phyloP scores from a whole-genome alignment of 305 asterid species.

The Solanum hybrid region DNA sequence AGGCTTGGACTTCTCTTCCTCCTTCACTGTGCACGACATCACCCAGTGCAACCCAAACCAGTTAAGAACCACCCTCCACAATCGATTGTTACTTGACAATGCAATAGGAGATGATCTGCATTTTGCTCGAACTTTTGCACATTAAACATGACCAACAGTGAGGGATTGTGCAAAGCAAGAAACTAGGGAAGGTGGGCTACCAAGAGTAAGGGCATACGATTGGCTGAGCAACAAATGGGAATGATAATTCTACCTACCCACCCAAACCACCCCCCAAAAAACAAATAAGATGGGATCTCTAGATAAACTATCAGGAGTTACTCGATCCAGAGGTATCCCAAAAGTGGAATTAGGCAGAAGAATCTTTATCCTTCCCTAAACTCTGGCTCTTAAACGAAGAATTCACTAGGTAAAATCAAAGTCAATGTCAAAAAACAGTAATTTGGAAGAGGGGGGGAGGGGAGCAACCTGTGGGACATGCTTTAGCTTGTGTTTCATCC shows the following conservation, averaged over 20 bases:
- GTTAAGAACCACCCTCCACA: not conserved
- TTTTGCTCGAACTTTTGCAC: not conserved
- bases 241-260: not conserved
- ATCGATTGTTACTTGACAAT: not conserved
- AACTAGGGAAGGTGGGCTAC: not conserved
- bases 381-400: not conserved
- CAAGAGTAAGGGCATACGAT: not conserved
- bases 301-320: not conserved
- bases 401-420: not conserved
- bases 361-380: not conserved
- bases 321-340: not conserved
- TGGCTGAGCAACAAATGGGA: not conserved
- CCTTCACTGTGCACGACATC: not conserved
- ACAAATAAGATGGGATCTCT: not conserved
- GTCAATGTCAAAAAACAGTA: not conserved
- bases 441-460: slow-evolving; percentile 43
- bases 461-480: slow-evolving; percentile 72
- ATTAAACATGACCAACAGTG: not conserved
- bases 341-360: not conserved
- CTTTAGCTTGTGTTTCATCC: slow-evolving; percentile 97
- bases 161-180: not conserved
- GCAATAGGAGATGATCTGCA: not conserved
- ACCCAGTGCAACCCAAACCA: not conserved
- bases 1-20: not conserved
- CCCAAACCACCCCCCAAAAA: not conserved